These are phyloP conservation scores for Saturnispora bothae DNA, from an alignment of 805 yeast species.

Conservation along the genomic window DNA sequence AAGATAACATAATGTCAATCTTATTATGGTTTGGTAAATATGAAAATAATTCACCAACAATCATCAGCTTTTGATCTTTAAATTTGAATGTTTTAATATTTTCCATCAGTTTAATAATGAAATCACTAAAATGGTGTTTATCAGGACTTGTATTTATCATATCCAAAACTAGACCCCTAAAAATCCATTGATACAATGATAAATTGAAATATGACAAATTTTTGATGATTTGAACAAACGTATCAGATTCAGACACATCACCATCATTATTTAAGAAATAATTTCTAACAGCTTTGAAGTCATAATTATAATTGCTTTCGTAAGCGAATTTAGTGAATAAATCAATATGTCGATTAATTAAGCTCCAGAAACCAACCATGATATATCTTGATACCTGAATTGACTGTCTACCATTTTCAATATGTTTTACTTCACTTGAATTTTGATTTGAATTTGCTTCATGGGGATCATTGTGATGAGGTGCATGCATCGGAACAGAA, in stretches of 20 bases:
- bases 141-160: slow-evolving; percentile 9
- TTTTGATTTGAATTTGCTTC: slow-evolving; percentile 5
- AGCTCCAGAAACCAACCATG: slow-evolving; percentile 18
- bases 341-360: slow-evolving; percentile 14
- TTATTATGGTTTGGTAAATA: slow-evolving; percentile 27
- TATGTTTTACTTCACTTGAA: not conserved
- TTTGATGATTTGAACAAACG: slow-evolving; percentile 13
- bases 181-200: slow-evolving; percentile 32
- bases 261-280: slow-evolving; percentile 3
- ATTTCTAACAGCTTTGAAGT: slow-evolving; percentile 7
- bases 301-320: slow-evolving; percentile 4
- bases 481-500: slow-evolving; percentile 10
- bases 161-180: slow-evolving; percentile 25
- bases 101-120: slow-evolving; percentile 6
- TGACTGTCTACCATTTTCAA: not conserved
- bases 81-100: slow-evolving; percentile 3
- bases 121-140: not conserved
- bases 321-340: slow-evolving; percentile 17
- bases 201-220: slow-evolving; percentile 31
- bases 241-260: not conserved
- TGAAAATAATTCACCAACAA: slow-evolving; percentile 32
- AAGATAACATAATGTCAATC: slow-evolving; percentile 24
- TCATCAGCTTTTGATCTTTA: not conserved
- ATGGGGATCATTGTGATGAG: not conserved
- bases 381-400: slow-evolving; percentile 7